Conservation (phyloP, 1,284 basidiomycete genomes). For the Inonotus hispidus region DNA sequence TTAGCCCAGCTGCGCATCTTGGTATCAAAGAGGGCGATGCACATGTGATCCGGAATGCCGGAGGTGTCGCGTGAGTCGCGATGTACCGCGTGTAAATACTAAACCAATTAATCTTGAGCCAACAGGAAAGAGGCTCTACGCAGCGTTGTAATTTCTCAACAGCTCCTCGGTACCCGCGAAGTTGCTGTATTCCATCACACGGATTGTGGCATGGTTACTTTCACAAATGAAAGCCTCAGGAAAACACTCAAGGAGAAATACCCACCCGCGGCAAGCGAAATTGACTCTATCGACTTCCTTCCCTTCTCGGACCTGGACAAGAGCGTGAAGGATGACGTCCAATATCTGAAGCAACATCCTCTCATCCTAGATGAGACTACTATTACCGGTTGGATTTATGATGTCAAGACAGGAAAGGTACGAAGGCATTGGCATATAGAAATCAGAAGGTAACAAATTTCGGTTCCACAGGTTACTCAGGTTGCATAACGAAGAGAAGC, state of each 20-base stretch:
- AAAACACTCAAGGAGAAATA: slow-evolving; percentile 44
- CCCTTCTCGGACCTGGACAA: slow-evolving; percentile 50
- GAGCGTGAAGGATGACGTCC: slow-evolving; percentile 51
- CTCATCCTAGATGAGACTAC: slow-evolving; percentile 48
- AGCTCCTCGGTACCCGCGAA: slow-evolving; percentile 59
- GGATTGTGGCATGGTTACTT: slow-evolving; percentile 63
- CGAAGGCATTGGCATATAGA: not conserved
- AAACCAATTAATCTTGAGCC: not conserved
- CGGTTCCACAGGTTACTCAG: slow-evolving; percentile 1
- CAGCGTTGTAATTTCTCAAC: slow-evolving; percentile 62
- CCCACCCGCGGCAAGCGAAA: slow-evolving; percentile 35
- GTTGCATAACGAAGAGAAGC: not conserved
- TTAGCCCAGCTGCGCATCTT: slow-evolving; percentile 51
- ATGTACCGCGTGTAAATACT: not conserved
- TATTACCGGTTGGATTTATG: slow-evolving; percentile 63
- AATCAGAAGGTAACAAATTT: not conserved
- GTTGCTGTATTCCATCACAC: slow-evolving; percentile 65
- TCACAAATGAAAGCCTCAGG: slow-evolving; percentile 47
- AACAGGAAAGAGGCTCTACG: slow-evolving; percentile 57
- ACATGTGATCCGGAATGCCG: slow-evolving; percentile 66
- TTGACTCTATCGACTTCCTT: slow-evolving; percentile 53
- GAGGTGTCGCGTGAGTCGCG: slow-evolving; percentile 49
- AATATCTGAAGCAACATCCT: slow-evolving; percentile 49
- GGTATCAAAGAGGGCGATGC: slow-evolving; percentile 61
- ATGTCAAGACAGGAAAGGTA: slow-evolving; percentile 58